Evolutionary conservation across 202 grass and related monocot genomes (phyloP).

Genomic region (Setaria italica): DNA sequence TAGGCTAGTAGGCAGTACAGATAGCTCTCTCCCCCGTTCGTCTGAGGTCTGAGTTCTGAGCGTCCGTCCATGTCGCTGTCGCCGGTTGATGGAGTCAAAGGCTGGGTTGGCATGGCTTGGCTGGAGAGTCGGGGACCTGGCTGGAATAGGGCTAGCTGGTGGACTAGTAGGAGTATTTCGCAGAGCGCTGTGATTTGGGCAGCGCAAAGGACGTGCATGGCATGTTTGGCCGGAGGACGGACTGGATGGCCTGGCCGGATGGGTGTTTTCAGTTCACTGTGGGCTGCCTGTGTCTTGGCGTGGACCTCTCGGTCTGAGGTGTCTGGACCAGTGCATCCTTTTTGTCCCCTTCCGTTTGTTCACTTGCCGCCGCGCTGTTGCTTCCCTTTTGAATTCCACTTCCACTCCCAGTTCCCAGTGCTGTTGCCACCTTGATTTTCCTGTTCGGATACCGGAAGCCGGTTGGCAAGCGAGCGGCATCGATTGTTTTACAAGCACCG

Average conservation of each 20-base stretch:
- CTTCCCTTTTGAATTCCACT: slow-evolving; percentile 14
- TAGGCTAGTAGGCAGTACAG: neutral
- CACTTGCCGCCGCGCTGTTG: neutral
- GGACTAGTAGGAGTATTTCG: neutral
- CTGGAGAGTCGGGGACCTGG: neutral
- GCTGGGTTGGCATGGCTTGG: neutral
- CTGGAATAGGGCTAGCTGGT: neutral
- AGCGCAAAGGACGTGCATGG: neutral
- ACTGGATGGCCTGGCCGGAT: neutral
- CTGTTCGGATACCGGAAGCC: neutral
- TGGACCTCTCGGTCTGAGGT: neutral
- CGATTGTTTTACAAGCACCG: too few species aligned
- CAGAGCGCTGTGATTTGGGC: neutral
- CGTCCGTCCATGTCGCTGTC: slow-evolving; percentile 21
- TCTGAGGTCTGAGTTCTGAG: neutral
- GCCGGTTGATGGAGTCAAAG: slow-evolving; percentile 33
- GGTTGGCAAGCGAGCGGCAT: too few species aligned
- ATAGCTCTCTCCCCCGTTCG: neutral
- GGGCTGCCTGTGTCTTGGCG: neutral
- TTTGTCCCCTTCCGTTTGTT: slow-evolving; percentile 70
- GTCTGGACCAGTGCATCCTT: slow-evolving; percentile 45
- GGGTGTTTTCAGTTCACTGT: neutral
- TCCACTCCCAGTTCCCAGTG: neutral
- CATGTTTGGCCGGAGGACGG: neutral
- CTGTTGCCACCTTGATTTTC: neutral